A percentile compares a stretch with the other conserved stretches of the same genome.
These are phyloP conservation scores for Albatrellus ellisii DNA, from an alignment of 768 basidiomycete species.

Conservation along the genomic window DNA sequence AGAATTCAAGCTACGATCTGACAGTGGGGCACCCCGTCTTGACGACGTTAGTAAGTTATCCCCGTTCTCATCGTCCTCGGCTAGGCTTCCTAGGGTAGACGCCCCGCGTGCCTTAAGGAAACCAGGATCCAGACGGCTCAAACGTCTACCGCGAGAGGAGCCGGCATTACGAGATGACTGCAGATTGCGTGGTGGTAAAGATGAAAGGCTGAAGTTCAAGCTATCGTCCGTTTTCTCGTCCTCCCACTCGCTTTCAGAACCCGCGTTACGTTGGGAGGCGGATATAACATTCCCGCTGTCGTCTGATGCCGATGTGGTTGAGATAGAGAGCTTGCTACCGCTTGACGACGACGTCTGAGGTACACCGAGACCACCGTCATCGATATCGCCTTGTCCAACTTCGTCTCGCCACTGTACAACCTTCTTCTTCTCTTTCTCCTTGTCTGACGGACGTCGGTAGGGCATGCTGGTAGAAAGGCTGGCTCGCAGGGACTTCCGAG, in stretches of 20 bases:
- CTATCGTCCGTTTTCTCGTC: slow-evolving; percentile 81
- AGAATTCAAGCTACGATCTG: slow-evolving; percentile 58
- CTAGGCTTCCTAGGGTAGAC: slow-evolving; percentile 46
- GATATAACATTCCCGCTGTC: slow-evolving; percentile 20
- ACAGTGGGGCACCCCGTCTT: slow-evolving; percentile 27
- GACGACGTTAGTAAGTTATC: slow-evolving; percentile 18
- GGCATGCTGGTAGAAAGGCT: slow-evolving; percentile 40
- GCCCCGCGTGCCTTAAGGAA: slow-evolving; percentile 47
- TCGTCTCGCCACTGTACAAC: slow-evolving; percentile 84
- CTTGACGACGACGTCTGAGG: slow-evolving; percentile 5
- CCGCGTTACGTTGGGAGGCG: slow-evolving; percentile 24
- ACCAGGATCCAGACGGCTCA: slow-evolving; percentile 52
- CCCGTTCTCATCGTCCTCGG: slow-evolving; percentile 55
- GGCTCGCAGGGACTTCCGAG: slow-evolving; percentile 18
- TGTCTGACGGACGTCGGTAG: slow-evolving; percentile 52
- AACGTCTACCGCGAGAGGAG: slow-evolving; percentile 23
- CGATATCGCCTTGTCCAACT: slow-evolving; percentile 69
- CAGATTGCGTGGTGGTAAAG: slow-evolving; percentile 15
- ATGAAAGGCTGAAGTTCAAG: slow-evolving; percentile 39
- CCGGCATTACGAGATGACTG: slow-evolving; percentile 6
- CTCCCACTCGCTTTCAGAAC: slow-evolving; percentile 84
- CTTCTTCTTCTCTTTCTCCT: slow-evolving; percentile 51
- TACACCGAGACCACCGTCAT: slow-evolving; percentile 36
- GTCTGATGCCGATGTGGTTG: slow-evolving; percentile 25
- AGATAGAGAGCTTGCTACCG: slow-evolving; percentile 16